Conservation (phyloP, 116 monocot genomes). For the Trichopus zeylanicus region DNA sequence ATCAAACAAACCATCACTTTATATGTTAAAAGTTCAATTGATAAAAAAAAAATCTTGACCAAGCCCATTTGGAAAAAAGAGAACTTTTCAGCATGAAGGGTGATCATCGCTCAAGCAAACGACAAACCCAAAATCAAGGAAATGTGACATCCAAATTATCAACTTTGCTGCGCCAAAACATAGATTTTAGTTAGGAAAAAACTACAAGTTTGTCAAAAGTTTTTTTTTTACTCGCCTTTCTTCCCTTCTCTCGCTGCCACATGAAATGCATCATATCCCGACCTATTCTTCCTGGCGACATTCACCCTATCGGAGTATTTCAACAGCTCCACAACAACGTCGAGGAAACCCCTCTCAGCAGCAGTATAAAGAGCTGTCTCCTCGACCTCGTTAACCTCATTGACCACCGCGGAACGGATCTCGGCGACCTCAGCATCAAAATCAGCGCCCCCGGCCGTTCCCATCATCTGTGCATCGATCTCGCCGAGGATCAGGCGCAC, state of each 20-base stretch:
- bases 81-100: too few relatives aligned
- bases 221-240: constrained; percentile 9
- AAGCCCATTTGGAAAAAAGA: too few relatives aligned
- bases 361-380: constrained; percentile 64
- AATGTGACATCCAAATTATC: not conserved
- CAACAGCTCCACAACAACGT: constrained; percentile 58
- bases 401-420: constrained; percentile 36
- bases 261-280: constrained; percentile 68
- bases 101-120: too few relatives aligned
- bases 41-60: too few relatives aligned
- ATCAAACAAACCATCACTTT: too few relatives aligned
- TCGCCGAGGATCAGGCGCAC: constrained; percentile 42
- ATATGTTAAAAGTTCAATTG: too few relatives aligned
- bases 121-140: too few relatives aligned
- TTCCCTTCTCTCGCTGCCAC: constrained; percentile 59
- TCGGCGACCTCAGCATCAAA: constrained; percentile 44
- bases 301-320: constrained; percentile 39
- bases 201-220: too few relatives aligned
- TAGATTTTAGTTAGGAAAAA: too few relatives aligned
- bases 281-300: constrained; percentile 50
- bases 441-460: constrained; percentile 21
- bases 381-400: constrained; percentile 60
- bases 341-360: constrained; percentile 48
- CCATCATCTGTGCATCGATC: constrained; percentile 40
- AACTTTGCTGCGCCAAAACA: too few relatives aligned